A percentile compares a stretch with the other conserved stretches of the same genome.
These are phyloP conservation scores for Firmiana major DNA, from an alignment of 345 rosid species.

Conservation along the genomic window DNA sequence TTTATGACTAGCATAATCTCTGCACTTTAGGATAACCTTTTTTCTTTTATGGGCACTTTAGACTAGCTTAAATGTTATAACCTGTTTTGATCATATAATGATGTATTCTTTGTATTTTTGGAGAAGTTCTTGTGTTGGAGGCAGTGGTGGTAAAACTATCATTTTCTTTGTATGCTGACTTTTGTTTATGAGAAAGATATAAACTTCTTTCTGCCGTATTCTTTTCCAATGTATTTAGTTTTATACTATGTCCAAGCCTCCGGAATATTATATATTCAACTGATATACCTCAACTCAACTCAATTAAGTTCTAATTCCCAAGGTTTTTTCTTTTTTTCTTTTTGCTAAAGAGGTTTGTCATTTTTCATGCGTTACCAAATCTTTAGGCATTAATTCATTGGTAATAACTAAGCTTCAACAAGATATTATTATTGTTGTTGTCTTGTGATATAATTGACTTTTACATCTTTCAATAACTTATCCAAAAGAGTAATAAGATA, in stretches of 20 bases:
- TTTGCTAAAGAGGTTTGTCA: too few species aligned
- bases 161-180: background rate
- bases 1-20: background rate
- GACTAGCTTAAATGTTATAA: background rate
- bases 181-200: background rate
- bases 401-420: background rate
- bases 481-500: background rate
- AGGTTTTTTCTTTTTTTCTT: background rate
- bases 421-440: background rate
- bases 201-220: background rate
- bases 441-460: background rate
- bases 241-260: background rate
- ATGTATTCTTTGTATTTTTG: background rate
- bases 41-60: background rate
- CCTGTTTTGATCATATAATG: background rate
- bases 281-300: background rate
- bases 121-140: background rate
- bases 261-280: background rate
- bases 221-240: background rate
- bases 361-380: background rate
- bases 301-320: background rate
- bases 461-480: background rate
- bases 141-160: background rate
- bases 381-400: background rate
- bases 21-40: background rate